phyloP scores from a whole-genome alignment of 495 filamentous ascomycete genomes.

The Hyaloscypha bicolor region DNA sequence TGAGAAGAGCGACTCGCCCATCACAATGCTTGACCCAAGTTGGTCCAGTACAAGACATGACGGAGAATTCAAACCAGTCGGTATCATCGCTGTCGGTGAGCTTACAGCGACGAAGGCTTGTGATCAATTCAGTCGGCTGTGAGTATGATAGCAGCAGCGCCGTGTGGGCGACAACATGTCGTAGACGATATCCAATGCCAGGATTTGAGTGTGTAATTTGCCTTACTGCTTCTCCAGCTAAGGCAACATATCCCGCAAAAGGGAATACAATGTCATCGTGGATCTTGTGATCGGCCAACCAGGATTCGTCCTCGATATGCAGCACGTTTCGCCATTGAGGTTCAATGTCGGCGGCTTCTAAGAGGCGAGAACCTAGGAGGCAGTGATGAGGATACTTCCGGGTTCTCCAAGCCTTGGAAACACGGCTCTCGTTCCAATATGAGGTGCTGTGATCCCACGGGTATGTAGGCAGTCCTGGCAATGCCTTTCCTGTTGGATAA shows the following conservation, averaged over 20 bases:
- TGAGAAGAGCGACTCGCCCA: constrained; percentile 21
- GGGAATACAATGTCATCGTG: constrained; percentile 48
- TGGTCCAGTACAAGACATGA: not conserved
- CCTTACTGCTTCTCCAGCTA: constrained; percentile 48
- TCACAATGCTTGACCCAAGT: constrained; percentile 14
- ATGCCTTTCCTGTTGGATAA: constrained; percentile 32
- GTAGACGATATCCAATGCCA: not conserved
- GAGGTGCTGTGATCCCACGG: constrained; percentile 51
- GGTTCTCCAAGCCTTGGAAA: constrained; percentile 46
- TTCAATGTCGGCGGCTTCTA: constrained; percentile 48
- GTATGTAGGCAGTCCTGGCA: constrained; percentile 49
- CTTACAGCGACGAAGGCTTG: constrained; percentile 37
- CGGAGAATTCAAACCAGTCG: constrained; percentile 49
- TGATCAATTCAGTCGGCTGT: constrained; percentile 39
- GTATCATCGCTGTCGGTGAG: constrained; percentile 40
- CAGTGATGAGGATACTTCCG: constrained; percentile 49
- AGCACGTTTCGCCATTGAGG: constrained; percentile 47
- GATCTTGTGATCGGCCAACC: constrained; percentile 51
- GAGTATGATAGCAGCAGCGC: constrained; percentile 31
- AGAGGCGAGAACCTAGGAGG: constrained; percentile 52
- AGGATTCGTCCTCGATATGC: constrained; percentile 43
- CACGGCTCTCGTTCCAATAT: constrained; percentile 50
- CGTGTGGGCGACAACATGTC: constrained; percentile 5
- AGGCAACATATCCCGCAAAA: constrained; percentile 47
- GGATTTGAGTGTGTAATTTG: constrained; percentile 33